Base-by-base conservation (phyloP, 2,329 filamentous ascomycete species). In the Paraphoma chrysanthemicola region DNA sequence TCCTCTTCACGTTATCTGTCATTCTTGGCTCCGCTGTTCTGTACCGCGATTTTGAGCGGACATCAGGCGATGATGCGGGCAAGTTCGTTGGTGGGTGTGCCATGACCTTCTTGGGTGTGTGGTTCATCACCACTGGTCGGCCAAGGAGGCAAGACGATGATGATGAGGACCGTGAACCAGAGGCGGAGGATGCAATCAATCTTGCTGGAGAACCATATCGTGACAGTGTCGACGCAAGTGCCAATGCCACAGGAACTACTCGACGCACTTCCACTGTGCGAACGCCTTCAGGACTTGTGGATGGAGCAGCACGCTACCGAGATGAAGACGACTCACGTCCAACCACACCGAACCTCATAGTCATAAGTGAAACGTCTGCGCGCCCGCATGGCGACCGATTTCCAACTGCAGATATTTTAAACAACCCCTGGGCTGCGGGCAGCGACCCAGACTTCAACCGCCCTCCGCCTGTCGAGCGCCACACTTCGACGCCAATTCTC, bases 101-200 rank as follows among this genome's bases (percentile, higher is more conserved):
- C 4, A 79, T 99, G 62, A 99, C 95, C 0, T 99, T 99, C 76
- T 88, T 94, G 57, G 95, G 95, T 9, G 95, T 99, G n/a, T 98
- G 95, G 78, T 85, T 97, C 64, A 97, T 99, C 71, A 98, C 95
- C 1, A 96, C 90, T 69, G 93, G 92, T 51, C 85, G 93, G 64
- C 64, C 60, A 6, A 51, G 54, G 3, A 56, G 56, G 14, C 47
- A 61, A 12, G 51, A 53, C n/a, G 83, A 86, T 3, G 83, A 86
- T 3, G 86, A 88, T 7, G 83, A 86, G 12, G 71, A 78, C 10
- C 54, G 71, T 16, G 71, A 73, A 8, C 63, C 72, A 16, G 77
- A 80, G 43, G 69, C 76, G 3, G 76, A 78, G 58, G 78, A 81
- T 39, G 73, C 71, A 1, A 80, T 82, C 51, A 70, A 76, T 48